Evolutionary conservation across 163 green algal species (phyloP).

Genomic region (Scenedesmus sp.): DNA sequence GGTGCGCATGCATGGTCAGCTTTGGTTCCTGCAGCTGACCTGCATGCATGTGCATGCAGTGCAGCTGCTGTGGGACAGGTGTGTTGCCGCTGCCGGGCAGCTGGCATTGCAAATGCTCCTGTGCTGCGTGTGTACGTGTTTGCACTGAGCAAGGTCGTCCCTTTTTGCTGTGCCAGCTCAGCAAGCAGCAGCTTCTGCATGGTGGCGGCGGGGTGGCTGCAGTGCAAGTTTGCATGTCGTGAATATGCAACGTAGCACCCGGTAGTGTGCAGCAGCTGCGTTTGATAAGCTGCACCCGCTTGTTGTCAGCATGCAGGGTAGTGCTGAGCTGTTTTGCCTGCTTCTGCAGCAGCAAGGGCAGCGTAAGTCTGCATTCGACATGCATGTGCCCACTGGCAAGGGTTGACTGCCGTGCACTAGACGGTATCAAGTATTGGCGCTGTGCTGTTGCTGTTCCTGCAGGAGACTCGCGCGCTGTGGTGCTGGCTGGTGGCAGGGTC

Average conservation of each 20-base stretch:
- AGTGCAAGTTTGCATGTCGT: too few relatives aligned
- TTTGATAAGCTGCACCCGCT: too few relatives aligned
- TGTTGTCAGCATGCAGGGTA: neutral
- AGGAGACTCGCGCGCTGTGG: conserved; percentile 87
- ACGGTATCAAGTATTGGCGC: neutral
- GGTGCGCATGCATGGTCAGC: neutral
- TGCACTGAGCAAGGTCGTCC: neutral
- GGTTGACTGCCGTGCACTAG: neutral
- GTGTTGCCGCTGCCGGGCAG: neutral
- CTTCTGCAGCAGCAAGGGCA: too few relatives aligned
- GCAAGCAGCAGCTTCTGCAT: too few relatives aligned
- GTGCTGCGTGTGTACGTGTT: neutral
- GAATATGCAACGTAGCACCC: too few relatives aligned
- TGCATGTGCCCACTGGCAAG: neutral
- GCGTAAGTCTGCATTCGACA: neutral
- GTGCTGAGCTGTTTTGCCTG: neutral
- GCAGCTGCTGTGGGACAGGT: neutral
- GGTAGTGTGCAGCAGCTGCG: too few relatives aligned
- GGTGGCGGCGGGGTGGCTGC: too few relatives aligned
- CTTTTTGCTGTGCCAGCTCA: neutral
- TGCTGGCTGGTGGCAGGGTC: conserved; percentile 74
- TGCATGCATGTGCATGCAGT: conserved; percentile 8
- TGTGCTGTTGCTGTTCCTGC: conserved; percentile 4
- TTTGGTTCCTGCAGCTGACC: neutral
- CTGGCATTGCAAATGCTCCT: neutral